Evolutionary conservation across 2,329 filamentous ascomycete genomes (phyloP), one percentile per base, ranked within the genome.

Genomic region (Beauveria scarabaeidicola): DNA sequence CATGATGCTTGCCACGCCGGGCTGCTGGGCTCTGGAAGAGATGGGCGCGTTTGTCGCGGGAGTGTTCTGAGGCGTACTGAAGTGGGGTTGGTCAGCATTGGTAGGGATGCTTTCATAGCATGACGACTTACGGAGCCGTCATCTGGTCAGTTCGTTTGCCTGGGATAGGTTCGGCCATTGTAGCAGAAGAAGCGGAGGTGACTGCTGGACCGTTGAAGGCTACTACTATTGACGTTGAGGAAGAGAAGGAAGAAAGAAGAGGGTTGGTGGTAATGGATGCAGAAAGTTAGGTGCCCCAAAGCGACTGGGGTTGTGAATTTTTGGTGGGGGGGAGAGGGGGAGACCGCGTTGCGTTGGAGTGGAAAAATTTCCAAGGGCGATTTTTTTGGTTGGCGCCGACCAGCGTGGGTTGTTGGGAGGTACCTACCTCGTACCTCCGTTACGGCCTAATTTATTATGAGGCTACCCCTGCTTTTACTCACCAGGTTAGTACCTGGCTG

Each of bases 1-100:
- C 76, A 93, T 94, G 80, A 99, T 97, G 76, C 91, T 97, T 66
- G 90, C 81, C 64, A 99, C 88, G 66, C 89, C 90, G 64, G 94
- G 94, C 78, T 96, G 91, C 78, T 96, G 91, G 68, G 95, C 94
- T 77, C 94, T 93, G 64, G 93, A 97, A 58, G 92, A 96, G 77
- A 99, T 97, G 66, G 94, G 94, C 67, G 95, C 94, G 80, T 93
- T 92, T 78, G 86, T 91, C 66, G 91, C 89, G 67, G 94, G 94
- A 60, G 94, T 99, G 81, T 99, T 99, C 79, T 99, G 94, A 71
- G 94, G 94, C 72, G 94, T 99, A 70, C 94, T 97, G 75, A 68
- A 69, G 68, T 70, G 70, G 71, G 73, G 72, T 71, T 74, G 73
- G 67, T 74, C 69, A 72, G 71, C 65, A 70, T 73, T 69, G 70